phyloP scores from a whole-genome alignment of 2,329 filamentous ascomycete species.

The Hymenoscyphus scutula region DNA sequence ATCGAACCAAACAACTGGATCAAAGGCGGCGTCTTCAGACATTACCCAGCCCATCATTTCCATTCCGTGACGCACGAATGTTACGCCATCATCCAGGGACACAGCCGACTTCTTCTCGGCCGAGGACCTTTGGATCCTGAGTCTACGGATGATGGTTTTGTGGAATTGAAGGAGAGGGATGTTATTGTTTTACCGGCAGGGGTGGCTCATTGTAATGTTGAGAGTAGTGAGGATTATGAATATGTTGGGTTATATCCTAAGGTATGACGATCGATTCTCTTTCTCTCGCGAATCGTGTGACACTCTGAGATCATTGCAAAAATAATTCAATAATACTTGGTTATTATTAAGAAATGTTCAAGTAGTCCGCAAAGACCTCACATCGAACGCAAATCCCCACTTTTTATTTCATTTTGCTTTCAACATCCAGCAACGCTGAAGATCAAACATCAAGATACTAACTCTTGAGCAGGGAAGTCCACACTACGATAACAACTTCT shows the following conservation, averaged over 20 bases:
- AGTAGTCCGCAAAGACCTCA: no score
- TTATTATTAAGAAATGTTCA: neutral
- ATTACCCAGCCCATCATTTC: constrained; percentile 30
- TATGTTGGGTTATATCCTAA: constrained; percentile 40
- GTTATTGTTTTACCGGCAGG: constrained; percentile 39
- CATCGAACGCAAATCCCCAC: neutral
- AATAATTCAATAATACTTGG: neutral
- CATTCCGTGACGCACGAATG: constrained; percentile 41
- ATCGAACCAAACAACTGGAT: constrained; percentile 38
- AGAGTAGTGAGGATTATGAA: constrained; percentile 35
- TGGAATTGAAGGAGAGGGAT: constrained; percentile 33
- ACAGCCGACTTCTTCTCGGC: constrained; percentile 35
- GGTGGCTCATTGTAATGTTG: constrained; percentile 36
- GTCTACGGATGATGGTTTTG: constrained; percentile 15
- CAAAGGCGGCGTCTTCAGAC: constrained; percentile 32
- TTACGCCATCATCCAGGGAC: constrained; percentile 37
- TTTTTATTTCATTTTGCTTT: no score
- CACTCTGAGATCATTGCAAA: neutral
- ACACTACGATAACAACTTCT: constrained; percentile 30
- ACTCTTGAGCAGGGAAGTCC: constrained; percentile 20
- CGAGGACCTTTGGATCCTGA: constrained; percentile 30
- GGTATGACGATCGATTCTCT: constrained; percentile 20
- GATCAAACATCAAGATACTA: neutral
- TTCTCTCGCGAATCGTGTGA: neutral
- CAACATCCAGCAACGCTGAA: neutral